Percentiles rank a stretch among this genome's conserved stretches.
phyloP scores from a whole-genome alignment of 148 eudicot species.

The Spergularia bocconei region DNA sequence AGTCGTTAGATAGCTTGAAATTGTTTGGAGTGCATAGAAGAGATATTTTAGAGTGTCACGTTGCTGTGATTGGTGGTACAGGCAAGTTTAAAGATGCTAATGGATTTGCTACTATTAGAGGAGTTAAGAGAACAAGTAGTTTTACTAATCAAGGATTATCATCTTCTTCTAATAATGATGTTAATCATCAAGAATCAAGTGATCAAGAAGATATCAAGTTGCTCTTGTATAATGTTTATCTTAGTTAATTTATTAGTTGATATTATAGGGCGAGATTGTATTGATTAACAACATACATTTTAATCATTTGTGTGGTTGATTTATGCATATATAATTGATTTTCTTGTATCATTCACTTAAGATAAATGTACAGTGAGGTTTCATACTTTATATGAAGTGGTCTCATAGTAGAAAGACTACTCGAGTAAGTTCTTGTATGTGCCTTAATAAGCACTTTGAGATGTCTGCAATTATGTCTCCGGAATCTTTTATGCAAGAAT shows the following conservation, averaged over 20 bases:
- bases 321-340: too few species aligned
- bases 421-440: too few species aligned
- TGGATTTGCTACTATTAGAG: constrained; percentile 45
- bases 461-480: too few species aligned
- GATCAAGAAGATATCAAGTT: neutral
- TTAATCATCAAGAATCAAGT: neutral
- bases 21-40: constrained; percentile 21
- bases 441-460: too few species aligned
- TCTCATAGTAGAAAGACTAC: too few species aligned
- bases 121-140: neutral
- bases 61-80: constrained; percentile 61
- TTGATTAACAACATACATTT: too few species aligned
- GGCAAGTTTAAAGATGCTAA: constrained; percentile 54
- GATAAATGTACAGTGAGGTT: too few species aligned
- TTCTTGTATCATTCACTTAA: too few species aligned
- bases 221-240: constrained; percentile 20
- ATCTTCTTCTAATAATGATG: neutral
- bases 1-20: constrained; percentile 12
- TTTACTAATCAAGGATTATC: neutral
- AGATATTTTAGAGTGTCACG: constrained; percentile 38
- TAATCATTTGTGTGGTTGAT: too few species aligned
- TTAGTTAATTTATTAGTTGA: neutral
- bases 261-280: too few species aligned
- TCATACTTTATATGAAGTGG: too few species aligned
- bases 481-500: too few species aligned